phyloP scores from a whole-genome alignment of 2,329 filamentous ascomycete genomes.

The Fusarium denticulatum region DNA sequence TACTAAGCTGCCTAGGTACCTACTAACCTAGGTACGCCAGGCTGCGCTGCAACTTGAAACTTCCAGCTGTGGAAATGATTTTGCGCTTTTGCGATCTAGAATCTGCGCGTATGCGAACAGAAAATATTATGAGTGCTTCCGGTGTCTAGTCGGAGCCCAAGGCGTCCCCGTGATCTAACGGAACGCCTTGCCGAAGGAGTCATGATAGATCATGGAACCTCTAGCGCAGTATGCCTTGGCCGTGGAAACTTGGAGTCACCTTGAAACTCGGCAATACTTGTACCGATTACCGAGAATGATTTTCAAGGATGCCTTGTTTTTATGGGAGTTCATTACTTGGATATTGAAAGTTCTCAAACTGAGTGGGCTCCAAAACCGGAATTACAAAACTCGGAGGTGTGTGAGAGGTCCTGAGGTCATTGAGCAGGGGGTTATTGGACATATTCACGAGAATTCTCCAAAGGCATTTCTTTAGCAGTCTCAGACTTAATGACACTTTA shows the following conservation, averaged over 20 bases:
- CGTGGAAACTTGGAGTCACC: not conserved
- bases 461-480: not conserved
- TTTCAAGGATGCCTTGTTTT: not conserved
- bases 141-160: not conserved
- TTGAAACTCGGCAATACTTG: not conserved
- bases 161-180: slow-evolving; percentile 1
- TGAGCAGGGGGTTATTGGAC: not conserved
- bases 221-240: not conserved
- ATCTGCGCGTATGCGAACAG: not conserved
- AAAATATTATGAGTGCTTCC: not conserved
- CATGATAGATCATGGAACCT: slow-evolving; percentile 18
- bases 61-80: not conserved
- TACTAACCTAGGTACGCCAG: not conserved
- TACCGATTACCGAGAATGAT: not conserved
- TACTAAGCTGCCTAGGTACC: not conserved
- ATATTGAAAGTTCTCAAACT: not conserved
- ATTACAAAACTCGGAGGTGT: not conserved
- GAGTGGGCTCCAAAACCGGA: not conserved
- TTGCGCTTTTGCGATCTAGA: not conserved
- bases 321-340: not conserved
- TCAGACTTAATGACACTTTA: not conserved
- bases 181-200: slow-evolving; percentile 7
- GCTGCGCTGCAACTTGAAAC: not conserved
- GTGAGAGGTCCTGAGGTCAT: not conserved
- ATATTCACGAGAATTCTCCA: not conserved